Evolutionary conservation across 2,329 filamentous ascomycete species (phyloP).

Genomic region (Phaeosphaeria sp.): DNA sequence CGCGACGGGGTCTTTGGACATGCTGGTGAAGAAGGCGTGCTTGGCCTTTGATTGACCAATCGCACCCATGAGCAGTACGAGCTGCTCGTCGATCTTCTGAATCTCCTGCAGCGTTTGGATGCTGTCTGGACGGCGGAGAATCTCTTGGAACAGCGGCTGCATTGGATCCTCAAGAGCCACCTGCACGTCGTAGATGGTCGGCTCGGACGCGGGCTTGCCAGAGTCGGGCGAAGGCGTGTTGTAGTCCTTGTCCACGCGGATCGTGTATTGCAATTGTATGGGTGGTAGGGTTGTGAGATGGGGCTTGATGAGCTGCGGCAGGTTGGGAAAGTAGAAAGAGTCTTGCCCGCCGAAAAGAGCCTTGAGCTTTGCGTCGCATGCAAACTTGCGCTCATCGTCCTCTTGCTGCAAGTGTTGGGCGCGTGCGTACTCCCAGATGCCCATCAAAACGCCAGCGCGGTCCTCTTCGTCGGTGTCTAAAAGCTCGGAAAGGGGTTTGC

Average conservation of each 20-base stretch:
- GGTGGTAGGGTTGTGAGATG: conserved; percentile 83
- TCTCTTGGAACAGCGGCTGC: conserved; percentile 67
- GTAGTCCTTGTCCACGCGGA: conserved; percentile 77
- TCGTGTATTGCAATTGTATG: conserved; percentile 86
- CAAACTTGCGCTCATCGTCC: conserved; percentile 90
- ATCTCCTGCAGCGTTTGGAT: conserved; percentile 78
- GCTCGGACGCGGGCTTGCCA: conserved; percentile 65
- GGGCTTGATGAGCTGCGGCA: conserved; percentile 78
- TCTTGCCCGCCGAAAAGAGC: conserved; percentile 75
- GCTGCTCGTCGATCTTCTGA: conserved; percentile 78
- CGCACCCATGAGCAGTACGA: conserved; percentile 82
- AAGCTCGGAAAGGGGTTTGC: conserved; percentile 78
- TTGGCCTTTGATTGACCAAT: conserved; percentile 86
- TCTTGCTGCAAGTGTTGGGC: conserved; percentile 87
- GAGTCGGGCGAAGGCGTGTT: conserved; percentile 71
- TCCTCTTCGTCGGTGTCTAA: conserved; percentile 88
- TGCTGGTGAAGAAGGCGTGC: conserved; percentile 81
- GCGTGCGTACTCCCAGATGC: conserved; percentile 94
- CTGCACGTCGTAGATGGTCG: conserved; percentile 89
- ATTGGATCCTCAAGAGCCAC: conserved; percentile 86
- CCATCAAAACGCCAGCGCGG: conserved; percentile 85
- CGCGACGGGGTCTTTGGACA: conserved; percentile 80
- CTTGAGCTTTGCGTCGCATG: conserved; percentile 83
- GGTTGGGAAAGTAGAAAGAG: conserved; percentile 81
- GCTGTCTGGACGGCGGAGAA: conserved; percentile 50